Evolutionary conservation across 768 basidiomycete species (phyloP).

Genomic region (Kwoniella sp.): DNA sequence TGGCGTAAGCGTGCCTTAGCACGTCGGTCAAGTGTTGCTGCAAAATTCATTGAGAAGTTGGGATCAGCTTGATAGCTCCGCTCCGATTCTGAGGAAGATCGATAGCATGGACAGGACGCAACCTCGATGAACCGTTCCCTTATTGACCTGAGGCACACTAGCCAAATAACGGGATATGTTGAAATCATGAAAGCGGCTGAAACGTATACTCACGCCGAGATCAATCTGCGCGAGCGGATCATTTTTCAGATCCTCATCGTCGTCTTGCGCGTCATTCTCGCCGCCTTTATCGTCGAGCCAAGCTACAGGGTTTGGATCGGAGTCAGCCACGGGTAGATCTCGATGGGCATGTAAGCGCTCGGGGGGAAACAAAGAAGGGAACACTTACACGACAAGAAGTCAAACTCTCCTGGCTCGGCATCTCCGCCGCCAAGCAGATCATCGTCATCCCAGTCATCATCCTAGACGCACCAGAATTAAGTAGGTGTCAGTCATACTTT

Average conservation of each 20-base stretch:
- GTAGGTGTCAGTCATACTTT: not conserved
- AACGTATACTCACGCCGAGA: conserved; percentile 64
- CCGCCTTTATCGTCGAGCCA: conserved; percentile 71
- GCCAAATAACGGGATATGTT: too few relatives aligned
- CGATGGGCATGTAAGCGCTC: not conserved
- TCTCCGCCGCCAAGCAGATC: conserved; percentile 63
- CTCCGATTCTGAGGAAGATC: not conserved
- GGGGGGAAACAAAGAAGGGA: not conserved
- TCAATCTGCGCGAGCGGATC: conserved; percentile 88
- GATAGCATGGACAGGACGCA: not conserved
- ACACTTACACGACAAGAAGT: conserved; percentile 67
- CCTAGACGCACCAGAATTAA: conserved; percentile 56
- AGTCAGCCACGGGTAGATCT: conserved; percentile 1
- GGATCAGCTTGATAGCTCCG: not conserved
- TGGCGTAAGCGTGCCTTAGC: conserved; percentile 54
- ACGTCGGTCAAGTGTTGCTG: conserved; percentile 53
- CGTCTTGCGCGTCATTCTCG: conserved; percentile 68
- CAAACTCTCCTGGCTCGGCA: conserved; percentile 70
- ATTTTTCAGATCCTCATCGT: conserved; percentile 82
- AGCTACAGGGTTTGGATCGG: conserved; percentile 18
- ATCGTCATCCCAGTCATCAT: conserved; percentile 94
- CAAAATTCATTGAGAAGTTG: not conserved
- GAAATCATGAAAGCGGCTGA: not conserved
- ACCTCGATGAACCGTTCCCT: not conserved
- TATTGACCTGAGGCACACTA: not conserved